Base-by-base conservation (phyloP, 805 yeast species). In the Middelhovenomyces tepae region DNA sequence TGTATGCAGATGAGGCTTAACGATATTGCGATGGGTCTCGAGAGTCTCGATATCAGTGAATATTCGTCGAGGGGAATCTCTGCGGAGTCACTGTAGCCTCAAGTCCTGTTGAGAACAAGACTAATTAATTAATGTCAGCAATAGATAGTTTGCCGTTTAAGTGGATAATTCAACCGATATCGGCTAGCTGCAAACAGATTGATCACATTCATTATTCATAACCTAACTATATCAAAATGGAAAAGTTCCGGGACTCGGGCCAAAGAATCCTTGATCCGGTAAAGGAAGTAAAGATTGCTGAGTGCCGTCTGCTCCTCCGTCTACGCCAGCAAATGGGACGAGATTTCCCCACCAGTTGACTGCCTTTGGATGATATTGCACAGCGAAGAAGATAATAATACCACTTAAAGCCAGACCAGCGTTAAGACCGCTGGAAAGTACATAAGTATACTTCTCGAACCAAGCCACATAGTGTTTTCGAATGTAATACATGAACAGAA, bases 311-410 rank as follows among this genome's bases (percentile, higher is more conserved):
- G n/a, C n/a, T n/a, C n/a, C n/a, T 17, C 42, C 48, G 26, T 45
- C 53, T 7, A 44, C 31, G 7, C 51, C 51, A 7, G 39, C 38
- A 7, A 15, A 30, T 5, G 36, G 23, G 26, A 50, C 59, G 8
- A 39, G 44, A 36, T 73, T 75, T 1, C 85, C 85, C 85, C 85
- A 78, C 85, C 85, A 78, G 25, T 54, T 40, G 9, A 75, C 33
- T 3, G 48, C 40, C 17, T 56, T 59, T 2, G 60, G 57, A 29
- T 69, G 62, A 45, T 64, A 72, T 37, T 60, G 57, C 3, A 65
- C 64, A 1, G 69, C 55, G 46, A 73, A 72, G 56, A 78, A 78
- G 23, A 75, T 68, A 36, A 77, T 54, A 28, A 74, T 56, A 1
- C 72, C 74, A 37, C 75, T 60, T 40, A 75, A 64, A 2, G 81